Evolutionary conservation across 176 grass and related monocot species (phyloP), one percentile per base, ranked within the genome.

Genomic region (Neostapfia colusana): DNA sequence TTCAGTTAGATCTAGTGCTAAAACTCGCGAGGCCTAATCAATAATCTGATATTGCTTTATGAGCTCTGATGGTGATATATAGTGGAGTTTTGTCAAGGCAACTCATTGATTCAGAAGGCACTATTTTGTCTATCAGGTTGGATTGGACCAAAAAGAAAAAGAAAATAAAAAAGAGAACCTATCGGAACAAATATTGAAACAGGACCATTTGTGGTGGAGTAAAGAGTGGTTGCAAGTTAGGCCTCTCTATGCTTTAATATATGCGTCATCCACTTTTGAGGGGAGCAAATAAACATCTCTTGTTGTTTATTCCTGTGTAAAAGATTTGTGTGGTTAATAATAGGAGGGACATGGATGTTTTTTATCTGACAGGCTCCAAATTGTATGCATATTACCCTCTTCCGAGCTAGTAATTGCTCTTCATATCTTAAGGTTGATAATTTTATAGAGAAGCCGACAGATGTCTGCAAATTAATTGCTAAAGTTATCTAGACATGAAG

Each of bases 271-370:
- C 21, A 16, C 7, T 41, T 61, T 42, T 44, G 11, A 10, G 6
- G 9, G 10, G 53, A 74, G 36, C 20, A 58, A 54, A 58, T 42
- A 41, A 17, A 13, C 70, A 41, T 38, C 35, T 42, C n/a, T 37
- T 46, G 23, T 23, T 38, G 3, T 46, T 59, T 72, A 75, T 68
- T 76, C 49, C 42, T 63, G 24, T 77, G 34, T 20, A 67, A 34
- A 70, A 70, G 31, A 62, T 40, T 21, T 27, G 73, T 28, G 73
- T 57, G 73, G n/a, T 69, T 77, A 36, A 38, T 76, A 84, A 39
- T 42, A 77, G 50, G 73, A 69, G 65, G 65, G 21, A 34, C 21
- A 70, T 17, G 41, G 35, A 63, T 70, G 55, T 62, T 84, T 78
- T 53, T 61, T 36, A 63, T 78, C 44, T 42, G 43, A 13, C 43